Evolutionary conservation across 352 stramenopile species (phyloP), one percentile per base, ranked within the genome.

Genomic region (Elongisporangium prolatum): DNA sequence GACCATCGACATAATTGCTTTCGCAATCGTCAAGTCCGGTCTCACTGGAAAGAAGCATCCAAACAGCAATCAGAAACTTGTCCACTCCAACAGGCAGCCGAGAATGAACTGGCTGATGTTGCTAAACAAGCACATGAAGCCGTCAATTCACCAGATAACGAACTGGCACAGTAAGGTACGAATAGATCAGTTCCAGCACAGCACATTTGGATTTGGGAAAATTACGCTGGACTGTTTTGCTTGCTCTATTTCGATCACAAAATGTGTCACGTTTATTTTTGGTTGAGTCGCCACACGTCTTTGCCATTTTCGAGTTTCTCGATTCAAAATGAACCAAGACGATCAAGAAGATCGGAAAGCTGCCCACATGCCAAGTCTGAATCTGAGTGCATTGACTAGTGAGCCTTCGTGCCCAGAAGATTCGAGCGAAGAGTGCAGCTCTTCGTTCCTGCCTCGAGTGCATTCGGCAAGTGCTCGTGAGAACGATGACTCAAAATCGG

Each of bases 1-100:
- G 66, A 25, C 5, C 80, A 88, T 59, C 73, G 58, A 18, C 77
- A 89, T 24, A 73, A 84, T 63, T 88, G 80, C 55, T 89, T 79
- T 22, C 65, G 67, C 2, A 62, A 75, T 21, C 72, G 60, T 40
- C 67, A 50, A 10, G 66, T 78, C 44, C 75, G 77, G 7, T 86
- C 77, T 18, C 56, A 77, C 28, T 88, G 73, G 75, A 71, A 71
- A 40, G 28, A 40, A 40, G 9, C 8, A 13, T 13, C 28, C 28
- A 40, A 40, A 40, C 5, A 40, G 8, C 28, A 14, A 40, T 40
- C 28, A 40, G 28, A 40, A 40, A 1, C 28, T 9, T 14, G 14
- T 40, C 28, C 28, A 14, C 5, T 14, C 1, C 28, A 40, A 1
- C 4, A 40, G 14, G 4, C 28, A 14, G 4, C 9, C 9, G 28